Evolutionary conservation across 176 grass and related monocot species (phyloP).

Genomic region (Guadua angustifolia): DNA sequence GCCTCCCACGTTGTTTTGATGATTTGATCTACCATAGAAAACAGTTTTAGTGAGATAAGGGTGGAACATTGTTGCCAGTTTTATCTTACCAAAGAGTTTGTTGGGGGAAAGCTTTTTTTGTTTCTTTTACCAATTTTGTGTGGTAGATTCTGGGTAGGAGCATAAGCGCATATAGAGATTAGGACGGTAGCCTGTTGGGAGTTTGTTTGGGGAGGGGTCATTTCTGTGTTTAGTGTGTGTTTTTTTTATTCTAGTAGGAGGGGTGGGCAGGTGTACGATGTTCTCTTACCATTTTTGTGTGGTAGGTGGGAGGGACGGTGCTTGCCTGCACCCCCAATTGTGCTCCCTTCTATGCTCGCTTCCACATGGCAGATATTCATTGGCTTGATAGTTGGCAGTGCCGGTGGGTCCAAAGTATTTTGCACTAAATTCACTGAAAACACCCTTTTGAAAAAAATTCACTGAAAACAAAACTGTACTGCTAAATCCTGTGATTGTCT

Average conservation of each 20-base stretch:
- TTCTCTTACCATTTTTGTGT: not conserved
- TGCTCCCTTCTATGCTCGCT: no score
- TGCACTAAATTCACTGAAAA: no score
- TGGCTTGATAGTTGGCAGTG: no score
- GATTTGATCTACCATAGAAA: not conserved
- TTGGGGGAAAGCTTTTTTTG: not conserved
- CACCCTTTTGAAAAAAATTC: no score
- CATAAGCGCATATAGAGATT: not conserved
- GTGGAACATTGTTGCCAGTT: not conserved
- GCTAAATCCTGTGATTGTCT: no score
- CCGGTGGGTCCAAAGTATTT: no score
- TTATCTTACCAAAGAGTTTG: not conserved
- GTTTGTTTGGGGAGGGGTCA: not conserved
- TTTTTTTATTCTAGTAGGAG: not conserved
- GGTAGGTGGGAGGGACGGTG: not conserved
- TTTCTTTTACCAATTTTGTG: slow-evolving; percentile 10
- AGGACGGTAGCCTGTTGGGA: not conserved
- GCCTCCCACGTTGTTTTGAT: not conserved
- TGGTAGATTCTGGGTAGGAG: not conserved
- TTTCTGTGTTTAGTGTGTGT: not conserved
- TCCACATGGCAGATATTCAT: no score
- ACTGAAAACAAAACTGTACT: no score
- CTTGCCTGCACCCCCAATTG: no score
- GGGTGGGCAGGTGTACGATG: not conserved
- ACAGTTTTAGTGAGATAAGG: not conserved